Conservation (phyloP, 345 rosid species). For the Angophora floribunda region DNA sequence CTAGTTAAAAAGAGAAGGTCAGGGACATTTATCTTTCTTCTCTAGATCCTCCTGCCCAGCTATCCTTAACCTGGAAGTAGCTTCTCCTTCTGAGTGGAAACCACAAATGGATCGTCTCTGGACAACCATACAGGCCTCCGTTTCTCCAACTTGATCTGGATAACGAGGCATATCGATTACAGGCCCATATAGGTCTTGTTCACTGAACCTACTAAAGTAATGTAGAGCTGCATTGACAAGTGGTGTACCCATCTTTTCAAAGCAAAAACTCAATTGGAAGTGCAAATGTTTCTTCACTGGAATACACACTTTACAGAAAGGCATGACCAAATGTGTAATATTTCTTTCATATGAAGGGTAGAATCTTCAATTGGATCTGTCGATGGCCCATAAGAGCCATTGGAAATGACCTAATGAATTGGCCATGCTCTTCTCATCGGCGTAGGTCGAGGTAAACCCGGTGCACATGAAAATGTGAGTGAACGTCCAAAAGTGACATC, state of each 20-base stretch:
- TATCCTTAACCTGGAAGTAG: background rate
- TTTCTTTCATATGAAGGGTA: background rate
- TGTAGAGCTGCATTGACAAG: background rate
- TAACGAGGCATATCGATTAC: background rate
- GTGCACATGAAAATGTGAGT: background rate
- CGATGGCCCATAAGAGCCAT: background rate
- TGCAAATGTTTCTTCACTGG: background rate
- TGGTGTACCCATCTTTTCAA: background rate
- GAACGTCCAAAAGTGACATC: background rate
- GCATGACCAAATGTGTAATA: background rate
- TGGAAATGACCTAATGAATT: background rate
- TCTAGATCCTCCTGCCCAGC: background rate
- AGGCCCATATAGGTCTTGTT: background rate
- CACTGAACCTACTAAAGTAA: background rate
- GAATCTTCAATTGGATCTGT: background rate
- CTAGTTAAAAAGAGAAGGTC: background rate
- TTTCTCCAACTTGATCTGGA: background rate
- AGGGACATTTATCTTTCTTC: background rate
- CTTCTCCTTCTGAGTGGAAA: background rate
- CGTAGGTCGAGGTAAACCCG: background rate
- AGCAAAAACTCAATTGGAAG: background rate
- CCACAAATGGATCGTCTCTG: background rate
- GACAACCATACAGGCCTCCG: background rate
- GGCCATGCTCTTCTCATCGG: background rate
- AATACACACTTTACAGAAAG: background rate